These are phyloP conservation scores for Kalmusia sp. DNA, from an alignment of 2,329 filamentous ascomycete species.

Conservation along the genomic window DNA sequence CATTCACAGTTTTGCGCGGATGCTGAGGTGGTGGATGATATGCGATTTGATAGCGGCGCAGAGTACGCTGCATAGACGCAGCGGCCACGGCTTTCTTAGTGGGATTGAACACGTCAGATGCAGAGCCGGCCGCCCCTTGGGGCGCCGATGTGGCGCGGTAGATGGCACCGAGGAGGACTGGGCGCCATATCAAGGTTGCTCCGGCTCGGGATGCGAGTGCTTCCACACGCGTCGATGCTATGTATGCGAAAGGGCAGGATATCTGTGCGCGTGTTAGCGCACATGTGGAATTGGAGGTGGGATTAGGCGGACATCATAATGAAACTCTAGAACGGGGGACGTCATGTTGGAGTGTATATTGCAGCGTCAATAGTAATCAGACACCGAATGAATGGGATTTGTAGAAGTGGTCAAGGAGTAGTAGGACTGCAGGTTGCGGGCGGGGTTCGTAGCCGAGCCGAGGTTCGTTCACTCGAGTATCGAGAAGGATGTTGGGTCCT, in stretches of 20 bases:
- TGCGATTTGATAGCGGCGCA: conserved; percentile 35
- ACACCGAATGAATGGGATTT: not conserved
- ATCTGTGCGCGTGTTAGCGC: conserved; percentile 21
- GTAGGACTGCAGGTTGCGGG: not conserved
- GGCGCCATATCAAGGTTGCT: conserved; percentile 33
- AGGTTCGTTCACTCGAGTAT: not conserved
- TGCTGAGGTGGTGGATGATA: conserved; percentile 42
- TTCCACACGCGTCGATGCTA: conserved; percentile 42
- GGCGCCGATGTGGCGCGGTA: conserved; percentile 45
- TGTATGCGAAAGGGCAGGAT: conserved; percentile 48
- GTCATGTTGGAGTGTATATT: not conserved
- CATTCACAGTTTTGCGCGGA: conserved; percentile 42
- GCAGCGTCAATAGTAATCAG: not conserved
- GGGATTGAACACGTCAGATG: conserved; percentile 43
- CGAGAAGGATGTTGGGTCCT: too few species aligned
- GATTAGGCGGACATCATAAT: not conserved
- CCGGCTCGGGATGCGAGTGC: conserved; percentile 36
- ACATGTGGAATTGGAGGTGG: not conserved
- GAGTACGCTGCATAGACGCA: conserved; percentile 37
- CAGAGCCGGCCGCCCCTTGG: conserved; percentile 43
- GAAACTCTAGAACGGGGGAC: not conserved
- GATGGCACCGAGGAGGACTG: conserved; percentile 44
- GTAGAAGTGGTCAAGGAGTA: not conserved
- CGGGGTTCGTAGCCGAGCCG: conserved; percentile 5
- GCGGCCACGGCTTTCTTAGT: conserved; percentile 40